Evolutionary conservation across 2,329 filamentous ascomycete species (phyloP).

Genomic region (Trichoderma semiorbis): DNA sequence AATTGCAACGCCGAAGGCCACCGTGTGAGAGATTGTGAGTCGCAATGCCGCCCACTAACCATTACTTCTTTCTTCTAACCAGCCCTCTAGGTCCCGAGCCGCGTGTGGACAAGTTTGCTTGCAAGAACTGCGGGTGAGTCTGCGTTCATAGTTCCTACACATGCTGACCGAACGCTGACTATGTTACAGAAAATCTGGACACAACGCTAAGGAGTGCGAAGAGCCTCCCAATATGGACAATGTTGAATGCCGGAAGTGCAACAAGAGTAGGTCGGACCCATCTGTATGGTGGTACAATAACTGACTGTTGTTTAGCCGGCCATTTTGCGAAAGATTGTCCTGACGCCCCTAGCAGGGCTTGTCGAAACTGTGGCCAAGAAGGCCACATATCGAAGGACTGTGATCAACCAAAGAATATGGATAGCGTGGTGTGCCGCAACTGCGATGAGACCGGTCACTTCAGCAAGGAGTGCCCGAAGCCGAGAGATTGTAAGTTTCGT

Average conservation of each 20-base stretch:
- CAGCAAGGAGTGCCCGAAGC: constrained; percentile 60
- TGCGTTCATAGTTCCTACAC: background rate
- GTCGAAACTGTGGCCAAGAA: constrained; percentile 61
- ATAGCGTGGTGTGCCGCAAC: constrained; percentile 54
- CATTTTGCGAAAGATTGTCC: constrained; percentile 65
- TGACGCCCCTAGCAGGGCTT: constrained; percentile 52
- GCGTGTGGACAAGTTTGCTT: constrained; percentile 61
- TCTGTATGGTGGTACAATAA: background rate
- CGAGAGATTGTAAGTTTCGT: constrained; percentile 38
- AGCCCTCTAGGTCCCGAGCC: constrained; percentile 49
- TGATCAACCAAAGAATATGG: constrained; percentile 42
- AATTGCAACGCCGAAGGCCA: constrained; percentile 65
- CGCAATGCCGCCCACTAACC: background rate
- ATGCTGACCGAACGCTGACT: background rate
- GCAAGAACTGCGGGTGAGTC: constrained; percentile 62
- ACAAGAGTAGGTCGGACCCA: constrained; percentile 48
- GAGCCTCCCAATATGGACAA: constrained; percentile 60
- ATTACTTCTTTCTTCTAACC: constrained; percentile 7
- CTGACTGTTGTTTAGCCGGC: constrained; percentile 42
- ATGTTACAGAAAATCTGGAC: constrained; percentile 44
- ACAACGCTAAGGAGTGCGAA: constrained; percentile 49
- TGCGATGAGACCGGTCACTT: constrained; percentile 60
- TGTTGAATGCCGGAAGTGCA: constrained; percentile 64
- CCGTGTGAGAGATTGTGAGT: constrained; percentile 65
- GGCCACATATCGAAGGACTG: constrained; percentile 57